Base-by-base conservation (phyloP, 768 basidiomycete genomes). In the Aureoboletus auriporus region DNA sequence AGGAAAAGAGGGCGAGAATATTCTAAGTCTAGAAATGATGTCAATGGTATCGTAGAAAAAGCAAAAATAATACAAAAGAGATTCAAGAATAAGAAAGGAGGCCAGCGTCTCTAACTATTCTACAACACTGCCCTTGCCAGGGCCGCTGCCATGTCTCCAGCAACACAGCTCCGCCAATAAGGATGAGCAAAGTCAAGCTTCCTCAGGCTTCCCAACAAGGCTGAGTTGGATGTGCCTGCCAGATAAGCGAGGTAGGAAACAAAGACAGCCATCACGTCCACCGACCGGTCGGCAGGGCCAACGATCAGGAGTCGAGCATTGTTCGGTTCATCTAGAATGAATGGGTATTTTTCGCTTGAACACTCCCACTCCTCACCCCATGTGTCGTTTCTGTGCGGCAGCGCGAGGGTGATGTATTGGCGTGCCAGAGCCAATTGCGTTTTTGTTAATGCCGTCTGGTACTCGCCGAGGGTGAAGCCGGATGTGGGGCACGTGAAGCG, bases 201-300 rank as follows among this genome's bases (percentile, higher is more conserved):
- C 20, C 20, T 23, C 2, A 49, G 5, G 1, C n/a, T 27, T 8
- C 4, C 4, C 8, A 49, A 23, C 8, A 44, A 5, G 1, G 26
- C 3, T 4, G 14, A 5, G 14, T n/a, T n/a, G 3, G 3, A 1
- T 5, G 23, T 7, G n/a, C 30, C 36, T 13, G 29, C 30, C 9
- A 43, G 34, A 46, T 58, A 64, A 16, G 66, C 58, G 27, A 69
- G 56, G 53, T 66, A n/a, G n/a, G n/a, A n/a, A n/a, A n/a, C n/a
- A n/a, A n/a, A n/a, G n/a, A n/a, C n/a, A n/a, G n/a, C n/a, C 52
- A 70, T 56, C 34, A 59, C 60, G 49, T 69, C 67, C 16, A 61
- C 58, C 36, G 64, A 58, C 14, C 56, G 58, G 45, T 53, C 65
- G 8, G 43, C 44, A 16, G 68, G 68, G 8, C 58, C 55, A 16